Conservation (phyloP, 305 asterid genomes). For the Fraxinus platypoda region DNA sequence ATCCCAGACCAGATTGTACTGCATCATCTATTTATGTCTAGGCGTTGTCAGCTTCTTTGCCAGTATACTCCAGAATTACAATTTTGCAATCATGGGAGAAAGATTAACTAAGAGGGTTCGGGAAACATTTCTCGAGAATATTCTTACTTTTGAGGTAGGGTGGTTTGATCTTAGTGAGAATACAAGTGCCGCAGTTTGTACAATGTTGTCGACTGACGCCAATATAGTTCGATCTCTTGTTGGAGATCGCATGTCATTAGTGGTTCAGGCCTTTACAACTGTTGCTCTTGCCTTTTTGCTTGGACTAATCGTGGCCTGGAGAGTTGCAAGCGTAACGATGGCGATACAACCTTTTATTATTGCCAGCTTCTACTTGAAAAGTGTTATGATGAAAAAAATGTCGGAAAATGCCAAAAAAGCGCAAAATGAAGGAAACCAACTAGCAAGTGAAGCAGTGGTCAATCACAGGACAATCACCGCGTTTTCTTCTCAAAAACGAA, state of each 20-base stretch:
- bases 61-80: conserved; percentile 66
- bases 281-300: conserved; percentile 52
- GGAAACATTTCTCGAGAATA: conserved; percentile 44
- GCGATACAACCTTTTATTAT: conserved; percentile 62
- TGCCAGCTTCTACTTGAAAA: conserved; percentile 61
- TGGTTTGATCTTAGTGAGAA: conserved; percentile 73
- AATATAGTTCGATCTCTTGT: conserved; percentile 57
- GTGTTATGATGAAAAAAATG: conserved; percentile 59
- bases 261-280: conserved; percentile 56
- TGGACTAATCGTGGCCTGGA: conserved; percentile 59
- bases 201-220: conserved; percentile 60
- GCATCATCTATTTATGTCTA: conserved; percentile 38
- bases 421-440: conserved; percentile 67
- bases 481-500: conserved; percentile 63
- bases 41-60: conserved; percentile 51
- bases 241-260: conserved; percentile 61
- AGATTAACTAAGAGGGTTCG: conserved; percentile 54
- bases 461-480: conserved; percentile 76
- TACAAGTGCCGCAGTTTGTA: conserved; percentile 48
- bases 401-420: conserved; percentile 54
- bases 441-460: conserved; percentile 80
- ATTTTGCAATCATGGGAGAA: conserved; percentile 72
- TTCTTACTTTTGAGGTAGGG: conserved; percentile 59
- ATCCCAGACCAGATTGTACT: conserved; percentile 44
- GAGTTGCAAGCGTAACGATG: conserved; percentile 61